Conservation (phyloP, 768 basidiomycete species). For the Suillus occidentalis region DNA sequence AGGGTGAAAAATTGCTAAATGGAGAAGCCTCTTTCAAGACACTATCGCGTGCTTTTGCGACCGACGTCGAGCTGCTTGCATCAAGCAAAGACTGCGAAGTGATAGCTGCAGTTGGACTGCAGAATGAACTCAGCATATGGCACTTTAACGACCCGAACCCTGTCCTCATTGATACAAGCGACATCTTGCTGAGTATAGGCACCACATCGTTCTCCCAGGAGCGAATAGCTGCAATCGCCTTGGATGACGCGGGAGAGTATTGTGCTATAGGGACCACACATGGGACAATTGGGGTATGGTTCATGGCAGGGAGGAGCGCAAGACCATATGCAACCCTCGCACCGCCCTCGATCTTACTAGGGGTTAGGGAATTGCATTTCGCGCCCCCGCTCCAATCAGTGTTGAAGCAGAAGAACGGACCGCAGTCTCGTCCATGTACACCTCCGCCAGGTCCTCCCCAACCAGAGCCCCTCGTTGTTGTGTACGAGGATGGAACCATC, state of each 20-base stretch:
- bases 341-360: slow-evolving; percentile 43
- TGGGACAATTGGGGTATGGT: slow-evolving; percentile 67
- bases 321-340: slow-evolving; percentile 42
- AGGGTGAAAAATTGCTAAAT: slow-evolving; percentile 33
- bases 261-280: slow-evolving; percentile 73
- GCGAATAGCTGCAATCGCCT: slow-evolving; percentile 58
- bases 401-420: slow-evolving; percentile 18
- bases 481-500: slow-evolving; percentile 60
- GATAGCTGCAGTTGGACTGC: slow-evolving; percentile 70
- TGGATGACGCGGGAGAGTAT: slow-evolving; percentile 59
- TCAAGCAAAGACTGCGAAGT: slow-evolving; percentile 65
- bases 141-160: slow-evolving; percentile 43
- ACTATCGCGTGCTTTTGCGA: slow-evolving; percentile 76
- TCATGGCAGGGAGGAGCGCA: slow-evolving; percentile 42
- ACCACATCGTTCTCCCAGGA: slow-evolving; percentile 49
- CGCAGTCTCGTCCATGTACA: slow-evolving; percentile 15
- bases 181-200: slow-evolving; percentile 49
- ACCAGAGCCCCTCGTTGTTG: slow-evolving; percentile 39
- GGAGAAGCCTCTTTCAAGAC: slow-evolving; percentile 58
- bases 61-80: slow-evolving; percentile 82
- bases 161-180: slow-evolving; percentile 49
- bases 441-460: slow-evolving; percentile 14
- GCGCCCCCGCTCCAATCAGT: slow-evolving; percentile 10
- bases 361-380: slow-evolving; percentile 58
- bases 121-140: slow-evolving; percentile 80